Conservation (phyloP, 2,329 filamentous ascomycete species). For the Biscogniauxia mediterranea region DNA sequence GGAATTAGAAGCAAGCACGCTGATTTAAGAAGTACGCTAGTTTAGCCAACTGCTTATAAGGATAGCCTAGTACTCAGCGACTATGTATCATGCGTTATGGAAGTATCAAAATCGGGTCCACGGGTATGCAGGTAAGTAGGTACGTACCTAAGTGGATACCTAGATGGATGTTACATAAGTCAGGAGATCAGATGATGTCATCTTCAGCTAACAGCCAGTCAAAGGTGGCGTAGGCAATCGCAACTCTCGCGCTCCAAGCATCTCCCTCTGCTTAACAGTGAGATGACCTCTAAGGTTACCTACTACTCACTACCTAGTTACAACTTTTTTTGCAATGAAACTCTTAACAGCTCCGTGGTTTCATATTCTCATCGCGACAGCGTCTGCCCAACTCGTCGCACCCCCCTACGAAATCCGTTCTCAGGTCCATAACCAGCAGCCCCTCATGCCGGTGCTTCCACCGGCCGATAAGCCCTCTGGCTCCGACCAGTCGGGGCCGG, state of each 20-base stretch:
- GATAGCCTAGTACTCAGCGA: too few species aligned
- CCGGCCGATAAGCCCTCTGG: slow-evolving; percentile 10
- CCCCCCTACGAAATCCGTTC: slow-evolving; percentile 22
- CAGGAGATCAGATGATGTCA: too few species aligned
- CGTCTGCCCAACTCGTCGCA: slow-evolving; percentile 20
- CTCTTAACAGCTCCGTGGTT: slow-evolving; percentile 13
- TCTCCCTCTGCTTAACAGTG: neutral
- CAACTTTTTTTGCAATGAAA: slow-evolving; percentile 20
- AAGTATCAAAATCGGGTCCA: too few species aligned
- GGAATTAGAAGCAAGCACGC: too few species aligned
- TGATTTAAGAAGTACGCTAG: too few species aligned
- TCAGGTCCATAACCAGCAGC: slow-evolving; percentile 25
- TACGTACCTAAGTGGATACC: too few species aligned
- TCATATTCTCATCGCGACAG: slow-evolving; percentile 18
- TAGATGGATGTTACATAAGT: too few species aligned
- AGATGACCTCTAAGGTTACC: neutral
- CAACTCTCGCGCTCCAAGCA: neutral
- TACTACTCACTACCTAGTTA: neutral
- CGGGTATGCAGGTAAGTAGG: too few species aligned
- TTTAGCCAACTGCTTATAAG: too few species aligned
- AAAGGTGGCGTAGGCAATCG: too few species aligned
- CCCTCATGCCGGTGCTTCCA: slow-evolving; percentile 27
- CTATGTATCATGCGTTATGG: too few species aligned
- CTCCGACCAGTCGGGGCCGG: slow-evolving; percentile 13
- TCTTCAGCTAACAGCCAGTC: too few species aligned